These are phyloP conservation scores for Auriscalpium vulgare DNA, from an alignment of 768 basidiomycete species.

Conservation along the genomic window DNA sequence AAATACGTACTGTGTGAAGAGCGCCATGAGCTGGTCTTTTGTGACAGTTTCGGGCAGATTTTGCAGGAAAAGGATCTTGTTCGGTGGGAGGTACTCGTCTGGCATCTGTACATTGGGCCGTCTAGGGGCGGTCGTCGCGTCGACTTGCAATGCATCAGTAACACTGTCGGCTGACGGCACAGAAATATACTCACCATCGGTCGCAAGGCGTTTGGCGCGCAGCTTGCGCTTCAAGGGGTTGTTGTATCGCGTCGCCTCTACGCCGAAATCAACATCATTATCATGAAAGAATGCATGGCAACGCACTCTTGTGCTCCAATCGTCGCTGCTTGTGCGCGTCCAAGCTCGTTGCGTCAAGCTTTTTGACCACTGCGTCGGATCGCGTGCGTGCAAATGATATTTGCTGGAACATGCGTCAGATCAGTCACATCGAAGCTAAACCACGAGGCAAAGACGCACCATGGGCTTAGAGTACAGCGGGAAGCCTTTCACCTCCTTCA, in stretches of 20 bases:
- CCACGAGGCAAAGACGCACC: slow-evolving; percentile 39
- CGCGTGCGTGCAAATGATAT: slow-evolving; percentile 85
- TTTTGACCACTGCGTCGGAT: slow-evolving; percentile 86
- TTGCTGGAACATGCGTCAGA: slow-evolving; percentile 49
- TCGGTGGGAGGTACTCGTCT: slow-evolving; percentile 98
- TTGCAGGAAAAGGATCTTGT: slow-evolving; percentile 98
- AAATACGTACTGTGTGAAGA: slow-evolving; percentile 79
- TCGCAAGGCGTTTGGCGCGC: slow-evolving; percentile 70
- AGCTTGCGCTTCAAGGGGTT: slow-evolving; percentile 89
- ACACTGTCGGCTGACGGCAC: slow-evolving; percentile 49
- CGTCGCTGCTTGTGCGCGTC: slow-evolving; percentile 72
- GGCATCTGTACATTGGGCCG: slow-evolving; percentile 93
- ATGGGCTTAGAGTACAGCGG: slow-evolving; percentile 96
- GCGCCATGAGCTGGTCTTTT: slow-evolving; percentile 82
- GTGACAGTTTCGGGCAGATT: slow-evolving; percentile 91
- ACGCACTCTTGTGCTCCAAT: slow-evolving; percentile 79
- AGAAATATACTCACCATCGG: slow-evolving; percentile 49
- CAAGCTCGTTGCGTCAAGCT: slow-evolving; percentile 52
- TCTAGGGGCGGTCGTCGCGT: slow-evolving; percentile 58
- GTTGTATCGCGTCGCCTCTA: slow-evolving; percentile 75
- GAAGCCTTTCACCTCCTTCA: slow-evolving; percentile 90
- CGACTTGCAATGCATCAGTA: slow-evolving; percentile 20
- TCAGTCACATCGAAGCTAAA: background rate
- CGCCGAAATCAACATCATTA: background rate
- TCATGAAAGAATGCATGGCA: background rate